A percentile compares a stretch with the other conserved stretches of the same genome.
phyloP scores from a whole-genome alignment of 305 asterid species.

The Fraxinus angustifolia region DNA sequence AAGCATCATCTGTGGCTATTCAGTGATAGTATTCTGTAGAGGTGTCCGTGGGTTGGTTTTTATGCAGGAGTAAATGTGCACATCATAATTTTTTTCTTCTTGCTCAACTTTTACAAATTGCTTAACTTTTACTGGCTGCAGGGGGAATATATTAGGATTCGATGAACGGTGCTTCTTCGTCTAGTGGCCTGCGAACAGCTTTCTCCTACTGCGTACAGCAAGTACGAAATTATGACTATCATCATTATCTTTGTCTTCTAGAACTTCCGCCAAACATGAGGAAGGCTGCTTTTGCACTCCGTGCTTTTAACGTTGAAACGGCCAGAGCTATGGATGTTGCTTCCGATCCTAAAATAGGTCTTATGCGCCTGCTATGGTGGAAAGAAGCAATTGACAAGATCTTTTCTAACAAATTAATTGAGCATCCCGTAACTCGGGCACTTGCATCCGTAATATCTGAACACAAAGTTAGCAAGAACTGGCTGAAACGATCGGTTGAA shows the following conservation, averaged over 20 bases:
- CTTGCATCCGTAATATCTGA: slow-evolving; percentile 60
- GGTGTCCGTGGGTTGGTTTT: background rate
- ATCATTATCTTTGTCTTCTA: slow-evolving; percentile 93
- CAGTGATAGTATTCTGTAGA: background rate
- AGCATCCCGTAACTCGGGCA: slow-evolving; percentile 89
- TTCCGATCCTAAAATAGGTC: slow-evolving; percentile 86
- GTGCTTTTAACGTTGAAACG: slow-evolving; percentile 86
- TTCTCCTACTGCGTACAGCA: slow-evolving; percentile 85
- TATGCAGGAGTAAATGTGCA: background rate
- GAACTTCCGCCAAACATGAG: slow-evolving; percentile 83
- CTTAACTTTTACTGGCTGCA: slow-evolving; percentile 15
- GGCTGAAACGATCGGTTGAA: slow-evolving; percentile 82
- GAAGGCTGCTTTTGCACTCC: slow-evolving; percentile 77
- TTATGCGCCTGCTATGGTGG: slow-evolving; percentile 97
- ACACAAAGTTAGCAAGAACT: slow-evolving; percentile 61
- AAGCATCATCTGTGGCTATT: background rate
- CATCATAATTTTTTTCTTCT: background rate
- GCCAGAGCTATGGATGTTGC: slow-evolving; percentile 87
- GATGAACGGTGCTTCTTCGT: slow-evolving; percentile 49
- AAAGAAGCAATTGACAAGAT: slow-evolving; percentile 85
- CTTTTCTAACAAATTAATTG: slow-evolving; percentile 60
- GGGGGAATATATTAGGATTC: slow-evolving; percentile 2
- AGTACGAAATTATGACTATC: slow-evolving; percentile 80
- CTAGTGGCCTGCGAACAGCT: slow-evolving; percentile 52
- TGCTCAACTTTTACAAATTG: background rate